Base-by-base conservation (phyloP, 805 yeast species). In the Yamadazyma olivae region DNA sequence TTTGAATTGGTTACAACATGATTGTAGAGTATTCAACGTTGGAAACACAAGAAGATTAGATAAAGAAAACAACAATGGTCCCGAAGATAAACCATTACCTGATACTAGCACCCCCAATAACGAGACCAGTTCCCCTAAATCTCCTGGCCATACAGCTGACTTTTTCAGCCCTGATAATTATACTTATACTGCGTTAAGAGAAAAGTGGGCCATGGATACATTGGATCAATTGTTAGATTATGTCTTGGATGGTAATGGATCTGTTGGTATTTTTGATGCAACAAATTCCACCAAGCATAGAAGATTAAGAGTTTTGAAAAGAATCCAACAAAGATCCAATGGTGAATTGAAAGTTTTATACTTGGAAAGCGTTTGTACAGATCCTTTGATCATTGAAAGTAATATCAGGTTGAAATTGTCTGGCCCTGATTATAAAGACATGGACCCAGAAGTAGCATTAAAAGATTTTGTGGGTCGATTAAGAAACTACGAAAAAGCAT, bases 201-300 rank as follows among this genome's bases (percentile, higher is more conserved):
- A 91, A 52, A 76, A 83, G 57, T 93, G 98, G 98, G 99, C 99
- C 0, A 81, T 83, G 79, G 95, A 91, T 45, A 91, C 99, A 0
- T 64, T 91, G 39, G 91, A 88, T 41, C 84, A 83, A 50, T 61
- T 91, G 37, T 65, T 91, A 23, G 91, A 90, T 48, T 90, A 86
- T 59, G 74, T 93, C 4, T 56, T 89, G 32, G 71, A 77, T 10
- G 95, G 88, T 0, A 77, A 81, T 21, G 98, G 98, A 2, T 80
- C 90, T 5, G 96, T 91, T 6, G 99, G 97, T 2, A 87, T 91
- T 7, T 83, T 84, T 56, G 95, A 84, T 60, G 93, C 93, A 1
- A 84, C 95, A 1, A 84, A 84, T 53, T 78, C 87, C 3, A 84
- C 90, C 2, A 80, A 72, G 44, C 55, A 56, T n/a, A 69, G 95